phyloP scores from a whole-genome alignment of 768 basidiomycete genomes.

The Macrolepiota albuminosa region DNA sequence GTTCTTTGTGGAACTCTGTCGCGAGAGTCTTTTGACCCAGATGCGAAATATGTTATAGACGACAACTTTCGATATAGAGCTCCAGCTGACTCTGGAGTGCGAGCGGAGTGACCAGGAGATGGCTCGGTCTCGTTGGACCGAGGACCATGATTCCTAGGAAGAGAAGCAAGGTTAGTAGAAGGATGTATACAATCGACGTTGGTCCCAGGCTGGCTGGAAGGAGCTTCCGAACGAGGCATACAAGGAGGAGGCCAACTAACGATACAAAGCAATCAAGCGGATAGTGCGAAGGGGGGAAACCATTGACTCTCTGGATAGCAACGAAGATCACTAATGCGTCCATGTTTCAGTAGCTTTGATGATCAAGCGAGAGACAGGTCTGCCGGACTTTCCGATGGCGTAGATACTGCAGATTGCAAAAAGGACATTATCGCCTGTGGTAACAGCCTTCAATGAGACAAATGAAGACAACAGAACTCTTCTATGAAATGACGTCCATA shows the following conservation, averaged over 20 bases:
- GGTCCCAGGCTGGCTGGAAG: conserved; percentile 40
- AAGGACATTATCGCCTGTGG: too few relatives aligned
- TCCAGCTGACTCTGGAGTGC: conserved; percentile 25
- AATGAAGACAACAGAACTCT: neutral
- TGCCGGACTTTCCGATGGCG: neutral
- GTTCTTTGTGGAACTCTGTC: conserved; percentile 35
- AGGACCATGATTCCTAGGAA: conserved; percentile 14
- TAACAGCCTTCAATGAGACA: neutral
- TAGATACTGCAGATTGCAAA: neutral
- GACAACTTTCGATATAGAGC: conserved; percentile 40
- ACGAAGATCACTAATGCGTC: conserved; percentile 1
- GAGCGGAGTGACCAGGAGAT: conserved; percentile 11
- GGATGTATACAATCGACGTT: conserved; percentile 19
- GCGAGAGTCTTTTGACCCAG: conserved; percentile 38
- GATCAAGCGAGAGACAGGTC: neutral
- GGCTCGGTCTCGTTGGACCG: conserved; percentile 4
- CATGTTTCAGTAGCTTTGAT: neutral
- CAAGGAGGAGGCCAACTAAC: conserved; percentile 9
- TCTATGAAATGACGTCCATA: too few relatives aligned
- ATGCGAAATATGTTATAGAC: conserved; percentile 51
- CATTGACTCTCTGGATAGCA: conserved; percentile 1
- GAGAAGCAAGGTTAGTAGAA: conserved; percentile 6
- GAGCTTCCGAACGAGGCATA: conserved; percentile 38
- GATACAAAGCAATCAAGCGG: neutral
- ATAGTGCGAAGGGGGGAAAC: neutral